Percentiles rank a stretch among this genome's conserved stretches.
Evolutionary conservation across 805 yeast genomes (phyloP).

Genomic region (Candida krabiensis): DNA sequence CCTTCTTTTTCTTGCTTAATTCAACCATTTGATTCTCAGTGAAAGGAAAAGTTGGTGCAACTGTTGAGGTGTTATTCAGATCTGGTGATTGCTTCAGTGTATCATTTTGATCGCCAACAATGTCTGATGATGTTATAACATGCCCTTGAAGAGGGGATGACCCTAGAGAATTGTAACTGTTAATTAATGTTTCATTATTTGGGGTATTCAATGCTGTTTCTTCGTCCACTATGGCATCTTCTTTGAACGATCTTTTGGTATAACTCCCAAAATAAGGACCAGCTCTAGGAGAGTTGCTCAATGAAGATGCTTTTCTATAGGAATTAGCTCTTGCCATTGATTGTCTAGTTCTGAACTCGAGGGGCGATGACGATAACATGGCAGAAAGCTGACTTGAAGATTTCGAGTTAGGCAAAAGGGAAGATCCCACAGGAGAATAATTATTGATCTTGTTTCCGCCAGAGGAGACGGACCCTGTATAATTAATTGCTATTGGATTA

Average conservation of each 20-base stretch:
- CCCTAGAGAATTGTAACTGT: slow-evolving; percentile 7
- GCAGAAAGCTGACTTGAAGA: slow-evolving; percentile 15
- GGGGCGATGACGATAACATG: slow-evolving; percentile 26
- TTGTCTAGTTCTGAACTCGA: slow-evolving; percentile 26
- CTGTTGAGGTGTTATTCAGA: too few species aligned
- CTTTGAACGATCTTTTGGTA: slow-evolving; percentile 14
- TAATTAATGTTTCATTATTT: neutral
- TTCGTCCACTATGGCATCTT: slow-evolving; percentile 22
- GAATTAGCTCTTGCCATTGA: slow-evolving; percentile 24
- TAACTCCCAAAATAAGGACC: slow-evolving; percentile 18
- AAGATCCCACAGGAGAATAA: slow-evolving; percentile 9
- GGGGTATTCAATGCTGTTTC: slow-evolving; percentile 13
- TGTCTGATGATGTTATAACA: slow-evolving; percentile 1
- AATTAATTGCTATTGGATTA: slow-evolving; percentile 22
- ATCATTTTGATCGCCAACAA: slow-evolving; percentile 1
- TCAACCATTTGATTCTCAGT: neutral
- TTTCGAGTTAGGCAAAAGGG: slow-evolving; percentile 10
- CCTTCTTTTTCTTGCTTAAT: slow-evolving; percentile 11
- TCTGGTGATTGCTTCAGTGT: neutral
- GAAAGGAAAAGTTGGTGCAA: neutral
- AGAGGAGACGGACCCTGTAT: slow-evolving; percentile 8
- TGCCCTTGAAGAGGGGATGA: slow-evolving; percentile 10
- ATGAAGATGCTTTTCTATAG: slow-evolving; percentile 23
- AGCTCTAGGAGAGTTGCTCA: slow-evolving; percentile 29
- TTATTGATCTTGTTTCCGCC: slow-evolving; percentile 11